Evolutionary conservation across 192 early-diverging fungal species (phyloP), one percentile per base, ranked within the genome.

Genomic region (Backusella macrospora): DNA sequence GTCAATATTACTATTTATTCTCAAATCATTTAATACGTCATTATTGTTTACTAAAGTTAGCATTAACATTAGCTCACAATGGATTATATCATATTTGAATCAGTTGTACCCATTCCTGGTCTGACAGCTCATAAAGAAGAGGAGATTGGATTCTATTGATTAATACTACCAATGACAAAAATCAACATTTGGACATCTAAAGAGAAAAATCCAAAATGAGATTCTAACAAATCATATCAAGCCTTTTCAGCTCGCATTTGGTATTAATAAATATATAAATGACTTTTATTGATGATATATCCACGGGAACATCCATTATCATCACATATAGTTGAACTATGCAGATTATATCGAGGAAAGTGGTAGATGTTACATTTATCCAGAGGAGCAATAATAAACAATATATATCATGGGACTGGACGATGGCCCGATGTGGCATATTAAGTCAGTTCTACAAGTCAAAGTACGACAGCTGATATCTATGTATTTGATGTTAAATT

Each of bases 261-360:
- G 73, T 62, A 55, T 74, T 16, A 63, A 62, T 6, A 73, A 78
- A 63, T 62, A 48, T 15, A 62, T 78, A 18, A 73, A 78, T 38
- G 76, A 78, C 46, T 66, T 78, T 6, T 71, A 78, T 29, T 78
- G 76, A 71, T 34, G 55, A 65, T 74, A 74, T 44, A 49, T 78
- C 45, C 76, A 78, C 64, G 72, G 72, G 39, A 78, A 78, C 18
- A 37, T 78, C 10, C 76, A 78, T 26, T 71, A 71, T 16, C 66
- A 67, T 23, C 73, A 78, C 47, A 78, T 78, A 13, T 29, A 73
- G 7, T 46, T 78, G 0, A 78, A 73, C 59, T 66, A 68, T 65
- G 76, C 47, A 4, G 71, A 68, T 21, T 62, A 68, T 15, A 29
- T 73, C 0, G 71, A 66, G 3, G 72, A 73, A 73, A 64, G 49